Evolutionary conservation across 2,329 filamentous ascomycete genomes (phyloP).

Genomic region (Hypoxylon rubiginosum): DNA sequence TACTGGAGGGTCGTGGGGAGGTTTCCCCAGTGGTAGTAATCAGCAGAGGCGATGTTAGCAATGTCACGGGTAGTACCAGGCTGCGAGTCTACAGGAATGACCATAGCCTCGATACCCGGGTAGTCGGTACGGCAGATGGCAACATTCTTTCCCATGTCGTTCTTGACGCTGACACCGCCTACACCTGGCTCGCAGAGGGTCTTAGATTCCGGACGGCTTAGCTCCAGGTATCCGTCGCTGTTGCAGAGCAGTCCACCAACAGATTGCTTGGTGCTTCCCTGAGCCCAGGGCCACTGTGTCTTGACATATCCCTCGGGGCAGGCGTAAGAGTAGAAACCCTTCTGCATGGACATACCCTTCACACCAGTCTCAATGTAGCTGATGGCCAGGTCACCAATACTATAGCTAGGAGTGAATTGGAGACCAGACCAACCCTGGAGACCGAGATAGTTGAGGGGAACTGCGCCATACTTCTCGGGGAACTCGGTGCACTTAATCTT

Average conservation of each 20-base stretch:
- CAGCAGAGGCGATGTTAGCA: constrained; percentile 78
- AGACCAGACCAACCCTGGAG: constrained; percentile 85
- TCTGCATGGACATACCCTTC: constrained; percentile 70
- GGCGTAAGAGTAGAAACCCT: constrained; percentile 90
- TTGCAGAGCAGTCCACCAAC: constrained; percentile 91
- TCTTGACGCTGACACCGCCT: constrained; percentile 79
- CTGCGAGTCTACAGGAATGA: constrained; percentile 76
- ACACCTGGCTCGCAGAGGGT: constrained; percentile 82
- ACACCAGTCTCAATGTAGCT: constrained; percentile 74
- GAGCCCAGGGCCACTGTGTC: constrained; percentile 85
- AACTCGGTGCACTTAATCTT: constrained; percentile 78
- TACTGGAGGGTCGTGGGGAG: constrained; percentile 89
- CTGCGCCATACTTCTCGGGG: constrained; percentile 84
- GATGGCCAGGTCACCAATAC: constrained; percentile 66
- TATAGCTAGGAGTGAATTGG: constrained; percentile 71
- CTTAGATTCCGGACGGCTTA: constrained; percentile 76
- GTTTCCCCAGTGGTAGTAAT: constrained; percentile 84
- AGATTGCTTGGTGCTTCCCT: constrained; percentile 85
- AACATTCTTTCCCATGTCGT: constrained; percentile 76
- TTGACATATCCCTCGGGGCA: constrained; percentile 95
- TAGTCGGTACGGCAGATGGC: constrained; percentile 96
- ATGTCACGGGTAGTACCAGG: constrained; percentile 73
- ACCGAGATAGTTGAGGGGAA: constrained; percentile 76
- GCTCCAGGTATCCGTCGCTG: constrained; percentile 76
- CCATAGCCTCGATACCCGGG: constrained; percentile 91